Percentiles rank a stretch among this genome's conserved stretches.
Evolutionary conservation across 2,329 filamentous ascomycete species (phyloP).

Genomic region (Alternaria brassicae): DNA sequence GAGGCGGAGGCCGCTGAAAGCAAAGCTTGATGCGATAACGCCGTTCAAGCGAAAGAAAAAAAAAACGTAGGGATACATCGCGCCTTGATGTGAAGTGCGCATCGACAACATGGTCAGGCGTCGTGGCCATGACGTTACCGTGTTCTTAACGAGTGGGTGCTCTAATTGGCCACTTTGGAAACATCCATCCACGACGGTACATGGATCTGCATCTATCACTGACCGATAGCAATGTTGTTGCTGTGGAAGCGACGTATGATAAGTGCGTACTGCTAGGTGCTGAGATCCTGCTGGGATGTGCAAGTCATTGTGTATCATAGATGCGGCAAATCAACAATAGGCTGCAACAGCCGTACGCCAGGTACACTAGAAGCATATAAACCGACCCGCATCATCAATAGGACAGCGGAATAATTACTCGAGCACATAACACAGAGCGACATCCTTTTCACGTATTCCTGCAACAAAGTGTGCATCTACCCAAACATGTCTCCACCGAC

Average conservation of each 20-base stretch:
- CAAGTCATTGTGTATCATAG: background rate
- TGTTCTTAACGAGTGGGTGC: background rate
- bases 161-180: background rate
- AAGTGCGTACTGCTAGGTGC: background rate
- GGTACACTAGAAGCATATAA: background rate
- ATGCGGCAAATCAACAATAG: background rate
- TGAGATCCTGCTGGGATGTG: background rate
- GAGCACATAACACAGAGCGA: background rate
- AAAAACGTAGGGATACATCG: background rate
- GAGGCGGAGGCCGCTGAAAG: background rate
- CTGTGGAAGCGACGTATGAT: constrained; percentile 1
- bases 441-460: rapidly evolving
- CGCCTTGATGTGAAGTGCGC: background rate
- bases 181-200: background rate
- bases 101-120: background rate
- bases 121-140: background rate
- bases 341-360: background rate
- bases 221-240: background rate
- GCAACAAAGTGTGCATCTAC: background rate
- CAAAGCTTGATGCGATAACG: background rate
- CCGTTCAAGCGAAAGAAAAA: background rate
- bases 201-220: background rate
- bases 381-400: background rate
- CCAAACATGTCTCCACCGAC: background rate
- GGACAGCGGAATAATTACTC: background rate